Evolutionary conservation across 2,329 filamentous ascomycete genomes (phyloP).

Genomic region (Teratosphaeriaceae sp.): DNA sequence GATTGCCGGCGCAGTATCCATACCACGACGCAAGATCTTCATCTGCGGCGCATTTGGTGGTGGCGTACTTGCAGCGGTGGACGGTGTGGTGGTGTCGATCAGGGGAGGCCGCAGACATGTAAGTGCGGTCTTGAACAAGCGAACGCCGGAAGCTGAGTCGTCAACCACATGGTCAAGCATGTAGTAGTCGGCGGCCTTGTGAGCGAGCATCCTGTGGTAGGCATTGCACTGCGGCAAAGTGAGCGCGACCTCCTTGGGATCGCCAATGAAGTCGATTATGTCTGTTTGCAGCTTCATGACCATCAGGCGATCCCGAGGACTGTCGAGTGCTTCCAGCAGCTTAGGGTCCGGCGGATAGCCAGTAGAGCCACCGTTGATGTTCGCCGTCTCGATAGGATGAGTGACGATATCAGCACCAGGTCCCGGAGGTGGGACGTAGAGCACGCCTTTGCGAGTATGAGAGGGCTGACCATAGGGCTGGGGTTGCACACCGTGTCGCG

Average conservation of each 20-base stretch:
- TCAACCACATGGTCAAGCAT: slow-evolving; percentile 93
- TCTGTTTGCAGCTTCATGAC: slow-evolving; percentile 86
- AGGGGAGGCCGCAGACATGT: slow-evolving; percentile 62
- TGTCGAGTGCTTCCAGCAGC: slow-evolving; percentile 81
- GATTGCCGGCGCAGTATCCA: slow-evolving; percentile 40
- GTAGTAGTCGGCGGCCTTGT: slow-evolving; percentile 96
- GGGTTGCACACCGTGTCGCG: slow-evolving; percentile 20
- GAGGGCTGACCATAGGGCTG: slow-evolving; percentile 10
- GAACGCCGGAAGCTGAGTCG: slow-evolving; percentile 75
- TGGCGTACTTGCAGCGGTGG: slow-evolving; percentile 56
- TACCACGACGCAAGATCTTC: slow-evolving; percentile 81
- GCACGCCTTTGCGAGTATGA: slow-evolving; percentile 17
- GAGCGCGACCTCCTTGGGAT: slow-evolving; percentile 86
- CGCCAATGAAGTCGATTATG: slow-evolving; percentile 86
- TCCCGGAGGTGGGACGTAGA: slow-evolving; percentile 29
- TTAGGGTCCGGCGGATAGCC: slow-evolving; percentile 81
- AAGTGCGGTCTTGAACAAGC: slow-evolving; percentile 82
- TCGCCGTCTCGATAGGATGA: background rate
- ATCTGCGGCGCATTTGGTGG: slow-evolving; percentile 68
- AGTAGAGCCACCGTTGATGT: background rate
- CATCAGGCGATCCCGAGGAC: slow-evolving; percentile 80
- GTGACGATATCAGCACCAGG: slow-evolving; percentile 23
- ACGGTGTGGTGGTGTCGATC: slow-evolving; percentile 43
- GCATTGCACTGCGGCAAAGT: slow-evolving; percentile 91
- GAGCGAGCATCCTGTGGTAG: slow-evolving; percentile 89